Evolutionary conservation across 2,329 filamentous ascomycete genomes (phyloP), one percentile per base, ranked within the genome.

Genomic region (Colletotrichum magnum): DNA sequence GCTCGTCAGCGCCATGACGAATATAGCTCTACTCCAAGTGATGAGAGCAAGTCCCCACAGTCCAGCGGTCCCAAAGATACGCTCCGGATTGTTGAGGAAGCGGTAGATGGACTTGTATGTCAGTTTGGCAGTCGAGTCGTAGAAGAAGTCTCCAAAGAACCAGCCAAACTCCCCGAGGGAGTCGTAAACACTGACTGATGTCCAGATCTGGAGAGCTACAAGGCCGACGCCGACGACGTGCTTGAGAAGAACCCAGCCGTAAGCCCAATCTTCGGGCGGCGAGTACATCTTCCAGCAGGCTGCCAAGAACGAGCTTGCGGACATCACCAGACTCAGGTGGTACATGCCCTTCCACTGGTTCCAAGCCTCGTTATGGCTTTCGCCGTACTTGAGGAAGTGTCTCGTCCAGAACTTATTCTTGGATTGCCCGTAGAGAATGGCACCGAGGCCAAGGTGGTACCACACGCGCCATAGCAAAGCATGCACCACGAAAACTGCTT

Each of bases 121-220:
- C 71, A 98, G 86, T 81, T 96, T 97, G 13, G 92, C 92, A 12
- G 91, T 89, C 53, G 94, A 92, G 71, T 98, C 94, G 78, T 96
- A 98, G 86, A 99, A 98, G 85, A 98, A 99, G 79, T 99, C 96
- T 18, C 96, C 96, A 77, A 95, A 98, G 85, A 98, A 98, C 95
- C 95, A 99, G 75, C 96, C 96, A 76, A 98, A 99, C 77, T 99
- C 96, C 65, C 96, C 96, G 0, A 99, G 89, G 2, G 94, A 97
- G 58, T 98, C 94, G 79, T 98, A 97, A 73, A 98, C 95, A 79
- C 94, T 98, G 72, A 93, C 86, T 2, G 94, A 92, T 1, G 95
- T 97, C 96, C 96, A 99, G 18, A 97, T 81, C 77, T 99, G 96
- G 58, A 99, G 87, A 12, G 92, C 90, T 68, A 98, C 90, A 72